Evolutionary conservation across 768 basidiomycete species (phyloP).

Genomic region (Tulasnella sp.): DNA sequence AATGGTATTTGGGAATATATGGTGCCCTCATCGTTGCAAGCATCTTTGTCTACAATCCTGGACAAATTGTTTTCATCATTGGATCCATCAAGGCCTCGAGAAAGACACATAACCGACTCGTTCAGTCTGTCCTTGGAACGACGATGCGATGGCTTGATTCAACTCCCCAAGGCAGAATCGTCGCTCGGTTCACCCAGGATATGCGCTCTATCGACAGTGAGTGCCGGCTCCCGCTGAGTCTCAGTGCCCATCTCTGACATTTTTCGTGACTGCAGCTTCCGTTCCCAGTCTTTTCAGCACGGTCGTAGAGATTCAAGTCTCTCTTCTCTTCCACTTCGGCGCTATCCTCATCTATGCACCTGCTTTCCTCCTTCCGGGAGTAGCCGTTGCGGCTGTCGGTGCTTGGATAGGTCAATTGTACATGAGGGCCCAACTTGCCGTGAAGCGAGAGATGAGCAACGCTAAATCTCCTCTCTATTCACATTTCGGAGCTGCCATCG

Average conservation of each 20-base stretch:
- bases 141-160: slow-evolving; percentile 32
- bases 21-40: slow-evolving; percentile 27
- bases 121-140: slow-evolving; percentile 44
- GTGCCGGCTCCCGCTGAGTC: background rate
- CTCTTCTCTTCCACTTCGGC: slow-evolving; percentile 18
- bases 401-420: slow-evolving; percentile 26
- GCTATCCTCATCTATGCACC: slow-evolving; percentile 18
- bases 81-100: slow-evolving; percentile 44
- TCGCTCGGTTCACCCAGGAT: slow-evolving; percentile 20
- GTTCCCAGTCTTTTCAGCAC: background rate
- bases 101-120: slow-evolving; percentile 39
- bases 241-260: background rate
- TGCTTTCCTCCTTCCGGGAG: slow-evolving; percentile 16
- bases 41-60: slow-evolving; percentile 26
- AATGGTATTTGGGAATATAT: slow-evolving; percentile 37
- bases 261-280: background rate
- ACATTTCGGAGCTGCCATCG: slow-evolving; percentile 26
- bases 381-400: slow-evolving; percentile 20
- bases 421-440: slow-evolving; percentile 28
- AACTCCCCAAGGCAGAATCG: slow-evolving; percentile 19
- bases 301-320: slow-evolving; percentile 12
- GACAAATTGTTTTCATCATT: slow-evolving; percentile 32
- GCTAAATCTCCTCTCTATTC: slow-evolving; percentile 29
- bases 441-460: slow-evolving; percentile 30
- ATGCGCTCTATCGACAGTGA: slow-evolving; percentile 15